Conservation (phyloP, 192 early-diverging fungal genomes). For the Coemansia sp. region DNA sequence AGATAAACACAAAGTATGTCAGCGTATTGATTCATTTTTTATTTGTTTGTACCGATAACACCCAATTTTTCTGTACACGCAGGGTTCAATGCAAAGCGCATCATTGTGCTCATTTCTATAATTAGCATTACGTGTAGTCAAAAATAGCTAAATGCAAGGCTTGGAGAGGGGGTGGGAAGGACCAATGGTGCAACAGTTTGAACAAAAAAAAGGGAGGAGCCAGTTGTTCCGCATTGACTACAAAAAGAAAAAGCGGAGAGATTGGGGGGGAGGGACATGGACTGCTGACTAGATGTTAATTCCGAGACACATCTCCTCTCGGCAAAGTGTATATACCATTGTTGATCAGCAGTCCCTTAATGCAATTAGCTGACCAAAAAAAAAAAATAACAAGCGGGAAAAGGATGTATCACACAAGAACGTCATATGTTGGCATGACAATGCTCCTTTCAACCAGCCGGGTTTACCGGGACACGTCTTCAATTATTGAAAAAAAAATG, state of each 20-base stretch:
- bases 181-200: not conserved
- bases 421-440: too few species aligned
- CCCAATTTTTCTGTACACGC: not conserved
- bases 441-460: too few species aligned
- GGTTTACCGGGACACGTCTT: not conserved
- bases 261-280: not conserved
- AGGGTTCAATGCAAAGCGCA: not conserved
- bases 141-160: not conserved
- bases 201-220: too few species aligned
- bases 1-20: not conserved
- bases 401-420: too few species aligned
- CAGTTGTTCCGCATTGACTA: too few species aligned
- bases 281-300: conserved; percentile 1
- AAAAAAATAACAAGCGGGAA: too few species aligned
- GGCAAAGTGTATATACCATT: not conserved
- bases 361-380: not conserved
- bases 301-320: conserved; percentile 5
- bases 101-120: not conserved
- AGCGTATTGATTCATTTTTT: not conserved
- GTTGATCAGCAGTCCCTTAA: not conserved
- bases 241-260: too few species aligned
- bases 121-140: not conserved
- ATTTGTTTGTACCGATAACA: not conserved
- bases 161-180: not conserved
- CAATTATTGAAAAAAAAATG: not conserved